These are phyloP conservation scores for Podospora conica DNA, from an alignment of 495 filamentous ascomycete species.

Conservation along the genomic window DNA sequence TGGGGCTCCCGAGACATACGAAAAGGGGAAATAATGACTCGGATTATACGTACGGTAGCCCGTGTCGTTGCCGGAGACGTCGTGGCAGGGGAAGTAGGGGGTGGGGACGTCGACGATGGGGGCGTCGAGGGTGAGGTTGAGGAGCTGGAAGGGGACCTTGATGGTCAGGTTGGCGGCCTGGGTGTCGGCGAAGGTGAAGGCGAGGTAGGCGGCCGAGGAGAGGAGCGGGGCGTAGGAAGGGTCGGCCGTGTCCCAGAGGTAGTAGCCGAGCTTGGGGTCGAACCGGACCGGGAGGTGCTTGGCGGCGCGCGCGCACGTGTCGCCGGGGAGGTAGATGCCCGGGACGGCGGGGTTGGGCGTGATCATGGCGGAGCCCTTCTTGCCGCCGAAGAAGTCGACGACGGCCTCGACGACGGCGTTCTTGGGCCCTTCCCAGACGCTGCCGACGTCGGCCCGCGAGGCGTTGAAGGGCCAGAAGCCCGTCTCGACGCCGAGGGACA, in stretches of 20 bases:
- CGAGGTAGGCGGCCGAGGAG: slow-evolving; percentile 42
- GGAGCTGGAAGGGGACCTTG: slow-evolving; percentile 49
- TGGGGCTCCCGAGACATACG: no score
- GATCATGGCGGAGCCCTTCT: slow-evolving; percentile 10
- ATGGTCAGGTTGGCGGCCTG: slow-evolving; percentile 37
- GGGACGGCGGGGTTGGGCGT: slow-evolving; percentile 32
- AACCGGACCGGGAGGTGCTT: slow-evolving; percentile 39
- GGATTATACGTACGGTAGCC: no score
- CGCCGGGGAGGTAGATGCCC: slow-evolving; percentile 41
- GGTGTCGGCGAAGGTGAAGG: slow-evolving; percentile 41
- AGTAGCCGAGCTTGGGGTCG: slow-evolving; percentile 29
- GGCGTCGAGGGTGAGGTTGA: slow-evolving; percentile 48
- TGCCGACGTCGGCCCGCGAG: neutral
- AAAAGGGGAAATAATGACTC: no score
- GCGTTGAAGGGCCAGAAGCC: slow-evolving; percentile 33
- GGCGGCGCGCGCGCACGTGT: slow-evolving; percentile 39
- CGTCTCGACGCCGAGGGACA: slow-evolving; percentile 32
- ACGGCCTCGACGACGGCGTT: slow-evolving; percentile 5
- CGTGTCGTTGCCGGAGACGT: slow-evolving; percentile 11
- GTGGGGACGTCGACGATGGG: slow-evolving; percentile 40
- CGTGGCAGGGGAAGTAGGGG: slow-evolving; percentile 50
- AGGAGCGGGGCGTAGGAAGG: slow-evolving; percentile 39
- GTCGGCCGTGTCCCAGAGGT: slow-evolving; percentile 44
- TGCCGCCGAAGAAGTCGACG: neutral
- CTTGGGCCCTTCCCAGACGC: slow-evolving; percentile 20